Base-by-base conservation (phyloP, 2,329 filamentous ascomycete species). In the Colletotrichum limetticola region DNA sequence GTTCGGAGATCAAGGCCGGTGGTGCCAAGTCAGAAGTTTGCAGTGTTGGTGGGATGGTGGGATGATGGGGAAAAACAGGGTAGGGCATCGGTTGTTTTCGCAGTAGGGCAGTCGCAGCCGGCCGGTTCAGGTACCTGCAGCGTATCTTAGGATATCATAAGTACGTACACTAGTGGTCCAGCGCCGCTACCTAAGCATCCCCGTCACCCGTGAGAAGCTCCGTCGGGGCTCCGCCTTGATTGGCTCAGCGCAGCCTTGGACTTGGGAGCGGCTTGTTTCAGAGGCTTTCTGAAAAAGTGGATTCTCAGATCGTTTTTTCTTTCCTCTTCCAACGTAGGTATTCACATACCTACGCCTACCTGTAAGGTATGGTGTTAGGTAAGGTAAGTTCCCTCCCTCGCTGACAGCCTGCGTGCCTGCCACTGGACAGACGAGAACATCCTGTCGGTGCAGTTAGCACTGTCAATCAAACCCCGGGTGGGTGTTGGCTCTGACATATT, bases 211-310 rank as follows among this genome's bases (percentile, higher is more conserved):
- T 26, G 26, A 22, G 26, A 16, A 14, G 49, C 60, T 53, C 66
- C 66, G 59, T 28, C 53, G 42, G 53, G 12, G 22, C 26, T 9
- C 55, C 30, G 59, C 42, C 35, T 22, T 28, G 26, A 32, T 28
- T 22, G 35, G n/a, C 35, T 56, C 24, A 32, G 35, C 30, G 52
- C 30, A 72, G 65, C 55, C 56, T 32, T 28, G 55, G 55, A 37
- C 24, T 56, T 26, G 71, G 37, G 71, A 26, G 55, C 56, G 60
- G 71, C 67, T 71, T 73, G 71, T 73, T 73, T 73, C 71, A 73
- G 71, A 71, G 46, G 19, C 42, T 19, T 46, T 46, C 37, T 26
- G 49, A 16, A 42, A 6, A 46, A 46, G 32, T 57, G 52, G 52
- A 4, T 0, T 24, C 24, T 19, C 37, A 42, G 5, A 19, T 19